These are phyloP conservation scores for Eustoma russellianum DNA, from an alignment of 257 asterid species.

Conservation along the genomic window DNA sequence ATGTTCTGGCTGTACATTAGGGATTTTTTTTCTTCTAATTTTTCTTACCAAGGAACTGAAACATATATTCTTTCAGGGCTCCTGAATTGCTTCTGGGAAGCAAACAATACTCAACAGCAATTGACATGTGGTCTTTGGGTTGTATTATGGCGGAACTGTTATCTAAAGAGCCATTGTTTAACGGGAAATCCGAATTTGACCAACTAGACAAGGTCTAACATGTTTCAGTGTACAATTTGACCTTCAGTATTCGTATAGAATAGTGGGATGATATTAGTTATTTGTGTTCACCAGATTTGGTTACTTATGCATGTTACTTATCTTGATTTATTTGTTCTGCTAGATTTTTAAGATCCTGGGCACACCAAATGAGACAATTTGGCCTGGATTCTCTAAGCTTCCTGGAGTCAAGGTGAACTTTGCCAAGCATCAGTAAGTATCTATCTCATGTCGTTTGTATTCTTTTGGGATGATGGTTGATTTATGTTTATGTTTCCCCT, in stretches of 20 bases:
- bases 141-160: slow-evolving; percentile 86
- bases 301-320: no score
- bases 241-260: not conserved
- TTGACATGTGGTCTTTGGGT: slow-evolving; percentile 97
- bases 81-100: slow-evolving; percentile 89
- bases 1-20: no score
- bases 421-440: slow-evolving; percentile 74
- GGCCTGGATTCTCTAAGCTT: slow-evolving; percentile 85
- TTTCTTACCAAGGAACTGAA: no score
- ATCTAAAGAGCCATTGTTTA: slow-evolving; percentile 62
- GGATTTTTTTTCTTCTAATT: no score
- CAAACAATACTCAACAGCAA: slow-evolving; percentile 71
- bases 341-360: slow-evolving; percentile 80
- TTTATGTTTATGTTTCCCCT: slow-evolving; percentile 28
- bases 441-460: slow-evolving; percentile 17
- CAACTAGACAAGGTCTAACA: slow-evolving; percentile 72
- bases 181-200: slow-evolving; percentile 65
- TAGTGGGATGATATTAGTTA: not conserved
- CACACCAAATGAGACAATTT: slow-evolving; percentile 74
- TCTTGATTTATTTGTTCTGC: slow-evolving; percentile 3
- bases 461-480: not conserved
- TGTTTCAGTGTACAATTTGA: not conserved
- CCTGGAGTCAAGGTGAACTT: slow-evolving; percentile 75
- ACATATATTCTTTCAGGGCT: slow-evolving; percentile 42
- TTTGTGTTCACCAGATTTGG: not conserved